Conservation (phyloP, 140 eudicot species). For the Oenanthe javanica region DNA sequence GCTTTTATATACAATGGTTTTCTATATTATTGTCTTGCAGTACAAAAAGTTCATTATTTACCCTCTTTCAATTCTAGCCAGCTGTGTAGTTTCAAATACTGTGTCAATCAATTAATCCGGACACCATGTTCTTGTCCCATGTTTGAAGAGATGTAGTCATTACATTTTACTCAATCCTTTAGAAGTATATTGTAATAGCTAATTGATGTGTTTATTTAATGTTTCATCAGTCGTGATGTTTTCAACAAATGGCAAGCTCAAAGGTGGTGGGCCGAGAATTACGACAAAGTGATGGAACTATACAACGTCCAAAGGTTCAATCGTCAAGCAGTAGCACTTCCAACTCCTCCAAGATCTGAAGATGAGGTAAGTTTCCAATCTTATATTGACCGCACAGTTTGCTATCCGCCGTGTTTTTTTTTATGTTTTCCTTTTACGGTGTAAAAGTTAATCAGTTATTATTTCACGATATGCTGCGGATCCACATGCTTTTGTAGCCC, state of each 20-base stretch:
- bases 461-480: not conserved
- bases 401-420: not conserved
- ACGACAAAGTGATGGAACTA: conserved; percentile 89
- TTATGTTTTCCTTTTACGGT: not conserved
- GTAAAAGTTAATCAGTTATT: not conserved
- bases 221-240: conserved; percentile 73
- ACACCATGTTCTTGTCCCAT: not conserved
- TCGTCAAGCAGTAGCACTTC: conserved; percentile 50
- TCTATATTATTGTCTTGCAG: not conserved
- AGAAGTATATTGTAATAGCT: not conserved
- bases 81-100: not conserved
- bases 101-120: not conserved
- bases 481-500: not conserved
- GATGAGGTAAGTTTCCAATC: conserved; percentile 48
- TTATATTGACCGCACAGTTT: not conserved
- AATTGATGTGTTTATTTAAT: conserved; percentile 7
- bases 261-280: conserved; percentile 97
- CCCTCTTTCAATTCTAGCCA: not conserved
- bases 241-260: conserved; percentile 99
- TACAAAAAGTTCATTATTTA: no score
- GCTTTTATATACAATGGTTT: no score
- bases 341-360: conserved; percentile 60
- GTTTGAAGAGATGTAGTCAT: not conserved
- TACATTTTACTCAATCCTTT: not conserved
- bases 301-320: conserved; percentile 82